Conservation (phyloP, 257 asterid species). For the Cinchona pubescens region DNA sequence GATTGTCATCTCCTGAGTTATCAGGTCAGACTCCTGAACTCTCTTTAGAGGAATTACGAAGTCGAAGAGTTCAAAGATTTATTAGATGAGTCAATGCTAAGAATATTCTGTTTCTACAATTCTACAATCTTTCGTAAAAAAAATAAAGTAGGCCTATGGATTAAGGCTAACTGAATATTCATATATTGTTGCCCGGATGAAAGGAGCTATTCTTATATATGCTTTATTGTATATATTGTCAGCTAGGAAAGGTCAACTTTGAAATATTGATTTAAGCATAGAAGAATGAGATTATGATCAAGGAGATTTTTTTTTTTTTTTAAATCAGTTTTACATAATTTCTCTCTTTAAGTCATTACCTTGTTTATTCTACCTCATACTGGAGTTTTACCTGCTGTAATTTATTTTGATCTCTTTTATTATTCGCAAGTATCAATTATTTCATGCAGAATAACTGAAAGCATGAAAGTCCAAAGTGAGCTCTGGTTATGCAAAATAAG, state of each 20-base stretch:
- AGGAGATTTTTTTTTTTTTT: not conserved
- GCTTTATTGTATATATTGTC: not conserved
- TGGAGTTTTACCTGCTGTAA: no score
- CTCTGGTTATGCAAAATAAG: no score
- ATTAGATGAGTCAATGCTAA: slow-evolving; percentile 20
- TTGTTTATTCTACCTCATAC: no score
- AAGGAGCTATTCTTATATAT: not conserved
- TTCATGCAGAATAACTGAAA: no score
- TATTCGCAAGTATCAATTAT: no score
- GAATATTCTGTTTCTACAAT: not conserved
- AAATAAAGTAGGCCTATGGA: not conserved
- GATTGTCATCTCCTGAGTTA: slow-evolving; percentile 11
- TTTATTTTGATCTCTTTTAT: no score
- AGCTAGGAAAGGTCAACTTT: not conserved
- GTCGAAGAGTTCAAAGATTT: slow-evolving; percentile 61
- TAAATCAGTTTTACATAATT: no score
- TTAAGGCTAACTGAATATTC: not conserved
- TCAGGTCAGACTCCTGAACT: slow-evolving; percentile 26
- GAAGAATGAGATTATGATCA: not conserved
- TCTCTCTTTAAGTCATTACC: no score
- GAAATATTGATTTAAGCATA: no score
- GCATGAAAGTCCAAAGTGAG: no score
- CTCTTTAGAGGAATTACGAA: slow-evolving; percentile 60
- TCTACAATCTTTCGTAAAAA: not conserved
- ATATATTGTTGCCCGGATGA: not conserved